A percentile compares a stretch with the other conserved stretches of the same genome.
Conservation (phyloP, 116 monocot species). For the Thalassia testudinum region DNA sequence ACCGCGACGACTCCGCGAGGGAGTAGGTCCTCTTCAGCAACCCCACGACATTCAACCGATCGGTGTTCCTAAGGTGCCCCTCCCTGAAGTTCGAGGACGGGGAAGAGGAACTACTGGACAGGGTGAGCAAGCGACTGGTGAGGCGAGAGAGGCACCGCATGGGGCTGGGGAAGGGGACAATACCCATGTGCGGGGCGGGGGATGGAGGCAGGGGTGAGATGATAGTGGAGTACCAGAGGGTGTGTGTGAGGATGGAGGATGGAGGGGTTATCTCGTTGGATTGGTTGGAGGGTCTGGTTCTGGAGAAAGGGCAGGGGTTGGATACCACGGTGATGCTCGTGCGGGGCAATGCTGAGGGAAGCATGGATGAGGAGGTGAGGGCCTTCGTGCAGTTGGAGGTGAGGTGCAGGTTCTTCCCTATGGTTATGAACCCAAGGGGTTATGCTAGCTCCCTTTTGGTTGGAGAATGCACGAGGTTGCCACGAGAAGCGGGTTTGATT, state of each 20-base stretch:
- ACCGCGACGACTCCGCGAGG: slow-evolving; percentile 3
- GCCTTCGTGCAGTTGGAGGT: slow-evolving; percentile 44
- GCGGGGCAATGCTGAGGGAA: slow-evolving; percentile 64
- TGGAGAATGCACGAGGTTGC: too few relatives aligned
- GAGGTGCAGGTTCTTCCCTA: slow-evolving; percentile 54
- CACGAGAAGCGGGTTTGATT: too few relatives aligned
- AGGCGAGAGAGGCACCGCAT: slow-evolving; percentile 43
- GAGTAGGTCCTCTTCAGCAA: slow-evolving; percentile 68
- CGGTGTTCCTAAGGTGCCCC: slow-evolving; percentile 75
- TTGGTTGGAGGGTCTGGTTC: slow-evolving; percentile 83
- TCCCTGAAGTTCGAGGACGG: slow-evolving; percentile 50
- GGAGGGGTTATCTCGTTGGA: slow-evolving; percentile 88
- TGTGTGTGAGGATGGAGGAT: slow-evolving; percentile 61
- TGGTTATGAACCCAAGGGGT: slow-evolving; percentile 94
- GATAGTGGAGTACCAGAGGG: slow-evolving; percentile 49
- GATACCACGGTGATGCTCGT: slow-evolving; percentile 73
- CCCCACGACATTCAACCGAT: slow-evolving; percentile 80
- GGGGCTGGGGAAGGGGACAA: slow-evolving; percentile 26
- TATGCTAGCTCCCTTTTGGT: slow-evolving; percentile 83
- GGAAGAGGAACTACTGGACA: slow-evolving; percentile 20
- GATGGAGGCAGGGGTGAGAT: slow-evolving; percentile 1
- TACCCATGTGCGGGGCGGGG: slow-evolving; percentile 11
- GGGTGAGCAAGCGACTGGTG: slow-evolving; percentile 30
- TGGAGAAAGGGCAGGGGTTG: slow-evolving; percentile 55
- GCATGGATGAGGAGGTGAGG: slow-evolving; percentile 42